These are phyloP conservation scores for Cokeromyces recurvatus DNA, from an alignment of 371 early-diverging fungal species.

Conservation along the genomic window DNA sequence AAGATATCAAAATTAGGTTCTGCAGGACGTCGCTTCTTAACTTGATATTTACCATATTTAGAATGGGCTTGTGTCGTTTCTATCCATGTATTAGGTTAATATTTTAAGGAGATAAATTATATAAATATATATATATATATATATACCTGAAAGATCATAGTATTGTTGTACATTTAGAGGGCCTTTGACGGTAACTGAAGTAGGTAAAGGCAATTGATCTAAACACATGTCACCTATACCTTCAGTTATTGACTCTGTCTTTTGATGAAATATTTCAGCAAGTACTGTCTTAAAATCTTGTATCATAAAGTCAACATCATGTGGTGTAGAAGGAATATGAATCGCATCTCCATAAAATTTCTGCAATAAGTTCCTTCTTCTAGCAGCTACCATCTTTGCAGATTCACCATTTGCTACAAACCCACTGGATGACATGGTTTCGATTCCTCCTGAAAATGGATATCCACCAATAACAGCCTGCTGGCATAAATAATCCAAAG, in stretches of 20 bases:
- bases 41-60: slow-evolving; percentile 63
- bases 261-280: slow-evolving; percentile 37
- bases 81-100: not conserved
- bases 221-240: slow-evolving; percentile 24
- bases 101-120: too few species aligned
- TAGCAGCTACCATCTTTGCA: slow-evolving; percentile 39
- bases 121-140: not conserved
- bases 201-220: slow-evolving; percentile 24
- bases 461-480: slow-evolving; percentile 48
- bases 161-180: slow-evolving; percentile 49
- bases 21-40: slow-evolving; percentile 54
- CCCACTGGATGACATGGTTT: slow-evolving; percentile 40
- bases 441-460: slow-evolving; percentile 43
- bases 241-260: slow-evolving; percentile 5
- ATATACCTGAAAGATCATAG: slow-evolving; percentile 40
- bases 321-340: slow-evolving; percentile 38
- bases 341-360: slow-evolving; percentile 39
- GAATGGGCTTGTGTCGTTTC: slow-evolving; percentile 55
- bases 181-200: slow-evolving; percentile 39
- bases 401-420: slow-evolving; percentile 50
- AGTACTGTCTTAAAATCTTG: slow-evolving; percentile 45
- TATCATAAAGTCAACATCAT: slow-evolving; percentile 27
- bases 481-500: slow-evolving; percentile 35
- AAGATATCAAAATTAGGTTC: slow-evolving; percentile 51
- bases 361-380: slow-evolving; percentile 43